Evolutionary conservation across 176 grass and related monocot genomes (phyloP).

Genomic region (Cymbopogon citratus): DNA sequence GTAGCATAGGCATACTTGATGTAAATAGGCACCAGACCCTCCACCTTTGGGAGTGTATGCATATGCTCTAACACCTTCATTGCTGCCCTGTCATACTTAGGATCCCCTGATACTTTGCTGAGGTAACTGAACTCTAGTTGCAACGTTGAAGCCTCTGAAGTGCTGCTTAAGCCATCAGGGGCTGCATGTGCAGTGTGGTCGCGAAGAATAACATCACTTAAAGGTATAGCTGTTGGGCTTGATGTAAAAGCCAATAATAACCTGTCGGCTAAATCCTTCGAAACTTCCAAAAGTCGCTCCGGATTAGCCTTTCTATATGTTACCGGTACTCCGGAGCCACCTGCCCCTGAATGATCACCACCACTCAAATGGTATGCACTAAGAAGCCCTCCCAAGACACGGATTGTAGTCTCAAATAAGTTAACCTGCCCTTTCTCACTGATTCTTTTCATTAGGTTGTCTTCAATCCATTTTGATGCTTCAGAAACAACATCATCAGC

Average conservation of each 20-base stretch:
- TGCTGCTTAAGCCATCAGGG: conserved; percentile 92
- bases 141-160: conserved; percentile 81
- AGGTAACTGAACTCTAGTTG: conserved; percentile 97
- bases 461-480: conserved; percentile 85
- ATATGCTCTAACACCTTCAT: conserved; percentile 98
- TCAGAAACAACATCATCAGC: conserved; percentile 70
- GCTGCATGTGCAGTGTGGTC: conserved; percentile 75
- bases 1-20: conserved; percentile 59
- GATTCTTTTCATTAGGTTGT: conserved; percentile 71
- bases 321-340: conserved; percentile 46
- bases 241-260: conserved; percentile 79
- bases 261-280: conserved; percentile 77
- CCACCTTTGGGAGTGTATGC: conserved; percentile 73
- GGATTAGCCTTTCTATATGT: conserved; percentile 48
- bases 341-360: conserved; percentile 31
- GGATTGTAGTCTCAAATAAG: conserved; percentile 96
- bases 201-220: conserved; percentile 86
- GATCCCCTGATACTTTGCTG: conserved; percentile 82
- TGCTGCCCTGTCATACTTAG: conserved; percentile 67
- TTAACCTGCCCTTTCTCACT: conserved; percentile 91
- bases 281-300: conserved; percentile 67
- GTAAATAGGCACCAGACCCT: conserved; percentile 93
- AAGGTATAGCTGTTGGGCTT: conserved; percentile 90
- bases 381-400: conserved; percentile 97
- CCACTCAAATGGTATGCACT: conserved; percentile 92